Evolutionary conservation across 2,329 filamentous ascomycete species (phyloP).

Genomic region (Blumeria hordei): DNA sequence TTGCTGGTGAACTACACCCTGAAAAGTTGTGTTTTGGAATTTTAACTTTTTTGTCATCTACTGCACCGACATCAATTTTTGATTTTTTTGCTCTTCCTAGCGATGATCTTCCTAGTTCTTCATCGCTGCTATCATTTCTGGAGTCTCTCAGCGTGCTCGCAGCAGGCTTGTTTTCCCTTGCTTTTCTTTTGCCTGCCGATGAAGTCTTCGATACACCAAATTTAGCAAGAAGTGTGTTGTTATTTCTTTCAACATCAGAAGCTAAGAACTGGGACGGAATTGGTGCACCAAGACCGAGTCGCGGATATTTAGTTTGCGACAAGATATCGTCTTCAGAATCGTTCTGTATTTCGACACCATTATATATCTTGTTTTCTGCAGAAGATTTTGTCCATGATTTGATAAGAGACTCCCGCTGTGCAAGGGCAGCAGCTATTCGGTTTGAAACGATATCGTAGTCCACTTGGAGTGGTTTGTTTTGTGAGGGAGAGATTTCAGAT

Average conservation of each 20-base stretch:
- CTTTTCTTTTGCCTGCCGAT: constrained; percentile 13
- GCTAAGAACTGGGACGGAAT: constrained; percentile 13
- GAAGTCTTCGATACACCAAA: constrained; percentile 13
- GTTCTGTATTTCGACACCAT: constrained; percentile 14
- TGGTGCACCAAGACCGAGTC: constrained; percentile 14
- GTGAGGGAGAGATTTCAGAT: constrained; percentile 5
- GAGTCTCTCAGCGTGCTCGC: constrained; percentile 10
- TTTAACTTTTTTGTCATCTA: neutral
- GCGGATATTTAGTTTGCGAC: constrained; percentile 11
- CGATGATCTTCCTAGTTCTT: constrained; percentile 15
- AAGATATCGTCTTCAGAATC: constrained; percentile 14
- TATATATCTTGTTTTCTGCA: constrained; percentile 5
- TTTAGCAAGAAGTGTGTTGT: constrained; percentile 14
- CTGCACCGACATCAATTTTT: neutral
- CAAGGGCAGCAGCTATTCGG: constrained; percentile 13
- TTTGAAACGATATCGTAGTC: constrained; percentile 14
- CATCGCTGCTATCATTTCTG: constrained; percentile 14
- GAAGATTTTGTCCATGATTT: constrained; percentile 13
- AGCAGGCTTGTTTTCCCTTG: constrained; percentile 12
- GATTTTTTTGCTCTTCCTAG: neutral
- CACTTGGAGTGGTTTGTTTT: constrained; percentile 8
- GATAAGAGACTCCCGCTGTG: constrained; percentile 14
- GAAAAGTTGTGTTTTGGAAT: no score
- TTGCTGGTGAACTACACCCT: no score
- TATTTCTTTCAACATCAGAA: constrained; percentile 11